Conservation (phyloP, 2,329 filamentous ascomycete genomes). For the Ophiognomonia clavigignenti-juglandacearum region DNA sequence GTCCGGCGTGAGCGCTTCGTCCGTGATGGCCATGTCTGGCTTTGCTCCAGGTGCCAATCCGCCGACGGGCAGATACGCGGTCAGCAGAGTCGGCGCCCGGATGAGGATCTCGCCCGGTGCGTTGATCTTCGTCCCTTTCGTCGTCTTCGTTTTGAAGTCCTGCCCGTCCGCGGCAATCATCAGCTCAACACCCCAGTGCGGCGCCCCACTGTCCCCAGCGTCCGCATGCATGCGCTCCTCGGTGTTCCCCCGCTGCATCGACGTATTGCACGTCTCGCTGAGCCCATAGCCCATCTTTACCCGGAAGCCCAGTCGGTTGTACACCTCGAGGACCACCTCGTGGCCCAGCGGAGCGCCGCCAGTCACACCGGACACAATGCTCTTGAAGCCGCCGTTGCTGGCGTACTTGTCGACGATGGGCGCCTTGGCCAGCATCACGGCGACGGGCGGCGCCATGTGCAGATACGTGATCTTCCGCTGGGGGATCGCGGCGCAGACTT, state of each 20-base stretch:
- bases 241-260: slow-evolving; percentile 52
- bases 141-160: slow-evolving; percentile 25
- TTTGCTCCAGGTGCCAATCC: slow-evolving; percentile 23
- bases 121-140: slow-evolving; percentile 36
- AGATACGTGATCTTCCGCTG: slow-evolving; percentile 61
- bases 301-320: slow-evolving; percentile 50
- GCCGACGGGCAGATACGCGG: slow-evolving; percentile 61
- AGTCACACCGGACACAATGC: slow-evolving; percentile 46
- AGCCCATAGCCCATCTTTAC: slow-evolving; percentile 66
- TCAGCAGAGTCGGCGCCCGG: slow-evolving; percentile 59
- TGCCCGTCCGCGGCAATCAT: slow-evolving; percentile 51
- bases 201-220: slow-evolving; percentile 56
- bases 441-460: slow-evolving; percentile 64
- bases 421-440: slow-evolving; percentile 65
- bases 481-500: slow-evolving; percentile 57
- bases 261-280: slow-evolving; percentile 66
- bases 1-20: slow-evolving; percentile 40
- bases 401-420: slow-evolving; percentile 60
- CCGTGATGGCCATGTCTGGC: slow-evolving; percentile 33
- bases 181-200: slow-evolving; percentile 65
- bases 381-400: slow-evolving; percentile 41
- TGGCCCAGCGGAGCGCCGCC: slow-evolving; percentile 61
- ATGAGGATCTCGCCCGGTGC: slow-evolving; percentile 62
- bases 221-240: slow-evolving; percentile 39
- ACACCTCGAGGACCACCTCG: slow-evolving; percentile 53